Base-by-base conservation (phyloP, 495 filamentous ascomycete genomes). In the Aspergillus funiculosus region DNA sequence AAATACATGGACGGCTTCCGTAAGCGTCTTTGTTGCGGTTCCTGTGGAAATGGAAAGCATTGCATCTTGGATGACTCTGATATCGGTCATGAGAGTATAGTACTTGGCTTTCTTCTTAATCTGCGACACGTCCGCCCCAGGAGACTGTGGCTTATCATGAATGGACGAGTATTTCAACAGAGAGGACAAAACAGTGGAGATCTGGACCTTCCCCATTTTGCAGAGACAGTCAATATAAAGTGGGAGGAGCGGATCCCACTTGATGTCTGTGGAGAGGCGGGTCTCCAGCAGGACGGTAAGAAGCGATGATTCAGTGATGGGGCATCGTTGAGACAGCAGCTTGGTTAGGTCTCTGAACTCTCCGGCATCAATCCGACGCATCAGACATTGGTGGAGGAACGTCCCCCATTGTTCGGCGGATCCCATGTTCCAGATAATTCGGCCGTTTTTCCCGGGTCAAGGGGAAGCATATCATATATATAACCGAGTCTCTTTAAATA, bases 191-290 rank as follows among this genome's bases (percentile, higher is more conserved):
- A 85, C 69, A 6, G 76, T 72, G 0, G 77, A 67, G 4, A 69
- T 65, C 46, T 80, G 76, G 22, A 84, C 65, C 44, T 71, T 57
- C 6, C 71, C 70, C 31, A 65, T 58, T 26, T 73, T 69, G 24
- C 80, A 71, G 20, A 89, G 70, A 10, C 70, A 69, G 58, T 83
- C 71, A 22, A 85, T 59, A 63, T 89, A 90, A 14, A 75, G 66
- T 4, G 74, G 70, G 17, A 85, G 61, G 32, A 84, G 71, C 17
- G 80, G 80, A 50, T 89, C 85, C 62, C 83, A 75, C 46, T 64
- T 66, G 53, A 73, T 59, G 26, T 54, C 63, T 38, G 73, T 73
- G 20, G 58, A 56, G 10, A 61, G 57, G 19, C 73, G 73, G 1
- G 79, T 77, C 18, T 71, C 72, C 5, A 87, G 64, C 22, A 82